Evolutionary conservation across 352 stramenopile species (phyloP).

Genomic region (Paralagenidium karlingii): DNA sequence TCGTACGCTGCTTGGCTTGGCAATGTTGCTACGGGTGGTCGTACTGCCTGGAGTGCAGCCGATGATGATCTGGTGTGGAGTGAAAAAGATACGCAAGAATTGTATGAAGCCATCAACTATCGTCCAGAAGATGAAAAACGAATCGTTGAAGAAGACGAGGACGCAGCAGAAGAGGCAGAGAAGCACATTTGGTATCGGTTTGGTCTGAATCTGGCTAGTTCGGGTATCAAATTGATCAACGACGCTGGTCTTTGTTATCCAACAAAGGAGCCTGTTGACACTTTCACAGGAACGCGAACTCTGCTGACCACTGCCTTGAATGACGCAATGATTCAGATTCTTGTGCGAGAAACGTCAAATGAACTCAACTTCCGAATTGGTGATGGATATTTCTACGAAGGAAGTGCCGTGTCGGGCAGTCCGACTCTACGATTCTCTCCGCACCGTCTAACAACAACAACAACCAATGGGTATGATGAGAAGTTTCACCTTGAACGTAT

Average conservation of each 20-base stretch:
- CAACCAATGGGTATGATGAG: too few relatives aligned
- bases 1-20: slow-evolving; percentile 63
- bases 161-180: slow-evolving; percentile 8
- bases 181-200: slow-evolving; percentile 76
- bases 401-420: slow-evolving; percentile 6
- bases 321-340: slow-evolving; percentile 56
- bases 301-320: slow-evolving; percentile 18
- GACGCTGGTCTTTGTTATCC: slow-evolving; percentile 12
- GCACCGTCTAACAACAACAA: too few relatives aligned
- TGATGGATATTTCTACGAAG: slow-evolving; percentile 51
- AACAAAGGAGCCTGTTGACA: slow-evolving; percentile 1
- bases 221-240: slow-evolving; percentile 33
- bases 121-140: slow-evolving; percentile 24
- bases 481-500: slow-evolving; percentile 59
- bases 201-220: slow-evolving; percentile 38
- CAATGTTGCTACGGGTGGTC: not conserved
- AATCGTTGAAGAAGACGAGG: slow-evolving; percentile 4
- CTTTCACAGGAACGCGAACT: not conserved
- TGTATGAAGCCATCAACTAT: slow-evolving; percentile 77
- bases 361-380: slow-evolving; percentile 56
- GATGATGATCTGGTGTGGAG: slow-evolving; percentile 58
- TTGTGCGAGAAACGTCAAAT: slow-evolving; percentile 47
- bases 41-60: not conserved
- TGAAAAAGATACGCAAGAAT: slow-evolving; percentile 67
- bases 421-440: too few relatives aligned